A percentile compares a stretch with the other conserved stretches of the same genome.
These are phyloP conservation scores for Petunia secreta DNA, from an alignment of 257 asterid genomes.

Conservation along the genomic window DNA sequence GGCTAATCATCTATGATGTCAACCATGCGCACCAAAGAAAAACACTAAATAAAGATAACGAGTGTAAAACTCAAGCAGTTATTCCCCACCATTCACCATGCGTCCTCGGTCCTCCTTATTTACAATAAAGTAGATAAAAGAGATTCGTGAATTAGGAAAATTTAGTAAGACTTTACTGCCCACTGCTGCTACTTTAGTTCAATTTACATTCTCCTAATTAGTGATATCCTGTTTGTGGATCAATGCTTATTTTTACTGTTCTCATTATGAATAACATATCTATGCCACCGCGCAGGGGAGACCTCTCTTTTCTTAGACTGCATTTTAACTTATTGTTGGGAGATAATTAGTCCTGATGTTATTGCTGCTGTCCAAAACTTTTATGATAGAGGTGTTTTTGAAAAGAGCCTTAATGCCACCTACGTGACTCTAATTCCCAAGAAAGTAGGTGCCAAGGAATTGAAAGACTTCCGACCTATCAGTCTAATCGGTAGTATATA, in stretches of 20 bases:
- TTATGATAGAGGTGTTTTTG: too few species aligned
- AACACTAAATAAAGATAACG: not conserved
- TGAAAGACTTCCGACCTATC: too few species aligned
- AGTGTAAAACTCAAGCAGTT: not conserved
- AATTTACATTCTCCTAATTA: constrained; percentile 14
- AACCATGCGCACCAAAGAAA: not conserved
- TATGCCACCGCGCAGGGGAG: not conserved
- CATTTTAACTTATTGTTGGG: too few species aligned
- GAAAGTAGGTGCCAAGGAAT: too few species aligned
- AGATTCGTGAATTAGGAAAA: constrained; percentile 1
- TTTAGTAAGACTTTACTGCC: not conserved
- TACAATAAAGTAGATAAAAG: not conserved
- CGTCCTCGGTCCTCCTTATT: not conserved
- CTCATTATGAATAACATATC: not conserved
- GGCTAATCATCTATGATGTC: not conserved
- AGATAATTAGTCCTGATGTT: too few species aligned
- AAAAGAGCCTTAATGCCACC: too few species aligned
- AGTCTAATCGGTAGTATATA: too few species aligned
- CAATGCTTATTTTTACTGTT: not conserved
- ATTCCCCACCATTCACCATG: not conserved
- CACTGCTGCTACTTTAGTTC: not conserved
- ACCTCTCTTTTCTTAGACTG: not conserved
- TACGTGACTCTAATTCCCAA: too few species aligned
- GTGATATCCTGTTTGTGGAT: constrained; percentile 12
- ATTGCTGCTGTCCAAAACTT: too few species aligned